Evolutionary conservation across 352 stramenopile species (phyloP), one percentile per base, ranked within the genome.

Genomic region (Globisporangium megalacanthum): DNA sequence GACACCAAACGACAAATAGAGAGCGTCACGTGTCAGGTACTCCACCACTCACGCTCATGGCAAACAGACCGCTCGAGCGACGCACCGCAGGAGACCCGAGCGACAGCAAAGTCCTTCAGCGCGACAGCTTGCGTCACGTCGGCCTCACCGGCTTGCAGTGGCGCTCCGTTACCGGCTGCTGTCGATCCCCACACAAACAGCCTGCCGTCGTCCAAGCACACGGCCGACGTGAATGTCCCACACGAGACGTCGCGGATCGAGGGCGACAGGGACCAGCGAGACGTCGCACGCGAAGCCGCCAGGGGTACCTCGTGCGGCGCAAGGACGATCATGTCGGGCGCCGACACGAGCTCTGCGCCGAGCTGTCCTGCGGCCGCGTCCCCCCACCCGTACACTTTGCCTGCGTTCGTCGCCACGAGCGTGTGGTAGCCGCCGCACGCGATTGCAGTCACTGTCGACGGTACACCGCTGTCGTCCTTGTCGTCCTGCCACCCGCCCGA

Each of bases 381-480:
- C 0, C 84, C 84, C 82, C 84, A 95, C 11, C 86, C 84, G 58
- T 84, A 94, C 7, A 95, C 52, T 9, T 55, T 59, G 0, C 82
- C 82, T 11, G 72, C 62, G 14, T 49, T 73, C 1, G 76, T 74
- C n/a, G 71, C 65, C 11, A 68, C 79, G 6, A 94, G 60, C 0
- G 86, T 89, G 62, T 94, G 83, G 35, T 92, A 93, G 15, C 82
- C 77, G 29, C 82, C 86, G 55, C 86, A 95, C 4, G 78, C 72
- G 55, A 92, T 65, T 2, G 66, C 65, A 0, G 63, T 66, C 14
- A 86, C 58, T 5, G 58, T 10, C 5, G 45, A 36, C 37, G 6
- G 29, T 6, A 63, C 54, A 8, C 63, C 53, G 17, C 54, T 59
- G 4, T 31, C 19, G 4, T 61, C 56, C 15, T 20, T 20, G 7